Conservation (phyloP, 139 green algal genomes). For the Mychonastes homosphaera region DNA sequence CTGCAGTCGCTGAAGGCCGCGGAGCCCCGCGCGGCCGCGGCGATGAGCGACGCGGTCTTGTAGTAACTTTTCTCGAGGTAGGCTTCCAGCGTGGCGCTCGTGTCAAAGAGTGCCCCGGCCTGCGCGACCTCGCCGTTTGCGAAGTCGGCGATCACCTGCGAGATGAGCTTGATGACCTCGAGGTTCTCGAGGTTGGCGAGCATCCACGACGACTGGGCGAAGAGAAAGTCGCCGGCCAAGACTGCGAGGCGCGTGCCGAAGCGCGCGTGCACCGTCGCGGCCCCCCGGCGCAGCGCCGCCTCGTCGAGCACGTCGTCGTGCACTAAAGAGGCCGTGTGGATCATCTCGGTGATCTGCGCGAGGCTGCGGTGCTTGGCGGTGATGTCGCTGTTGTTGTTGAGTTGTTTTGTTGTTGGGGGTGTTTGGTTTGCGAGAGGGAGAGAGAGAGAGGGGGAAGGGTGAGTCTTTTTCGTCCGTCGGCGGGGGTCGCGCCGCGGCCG, state of each 20-base stretch:
- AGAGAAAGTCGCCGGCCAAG: conserved; percentile 94
- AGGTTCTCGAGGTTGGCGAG: conserved; percentile 97
- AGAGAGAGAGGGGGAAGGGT: too few relatives aligned
- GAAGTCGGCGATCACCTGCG: conserved; percentile 98
- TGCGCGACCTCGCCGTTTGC: conserved; percentile 97
- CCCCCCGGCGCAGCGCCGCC: conserved; percentile 72
- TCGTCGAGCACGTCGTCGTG: conserved; percentile 99
- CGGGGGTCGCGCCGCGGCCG: too few relatives aligned
- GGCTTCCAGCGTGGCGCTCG: conserved; percentile 67
- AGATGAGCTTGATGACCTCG: conserved; percentile 98
- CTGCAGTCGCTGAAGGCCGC: conserved; percentile 78
- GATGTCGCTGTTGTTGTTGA: conserved; percentile 90
- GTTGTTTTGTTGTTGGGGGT: too few relatives aligned
- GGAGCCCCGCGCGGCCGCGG: conserved; percentile 76
- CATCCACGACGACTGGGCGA: conserved; percentile 96
- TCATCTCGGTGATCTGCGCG: conserved; percentile 98
- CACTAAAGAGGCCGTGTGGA: conserved; percentile 95
- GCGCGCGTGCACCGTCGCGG: conserved; percentile 82
- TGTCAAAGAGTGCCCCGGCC: conserved; percentile 82
- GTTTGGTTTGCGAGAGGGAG: too few relatives aligned
- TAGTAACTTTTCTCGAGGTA: conserved; percentile 97
- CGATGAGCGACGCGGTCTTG: conserved; percentile 97
- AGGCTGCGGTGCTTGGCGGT: conserved; percentile 75
- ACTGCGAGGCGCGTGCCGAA: conserved; percentile 92
- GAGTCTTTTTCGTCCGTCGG: too few relatives aligned